Conservation (phyloP, 768 basidiomycete species). For the Psilocybe azurescens region DNA sequence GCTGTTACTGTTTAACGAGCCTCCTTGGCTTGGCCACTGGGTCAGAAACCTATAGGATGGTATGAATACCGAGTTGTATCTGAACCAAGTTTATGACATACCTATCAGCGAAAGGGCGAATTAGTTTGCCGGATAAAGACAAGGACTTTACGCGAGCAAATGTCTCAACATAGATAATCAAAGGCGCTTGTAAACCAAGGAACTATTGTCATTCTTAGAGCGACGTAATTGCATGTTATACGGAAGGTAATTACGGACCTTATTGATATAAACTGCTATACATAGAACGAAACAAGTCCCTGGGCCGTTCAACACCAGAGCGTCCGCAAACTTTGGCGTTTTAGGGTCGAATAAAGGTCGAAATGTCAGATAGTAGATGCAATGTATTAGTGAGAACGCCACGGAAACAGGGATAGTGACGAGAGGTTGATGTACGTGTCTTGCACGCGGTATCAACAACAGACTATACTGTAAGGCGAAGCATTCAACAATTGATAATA, state of each 20-base stretch:
- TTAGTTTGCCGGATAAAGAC: slow-evolving; percentile 84
- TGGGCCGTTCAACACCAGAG: slow-evolving; percentile 91
- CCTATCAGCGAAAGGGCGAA: slow-evolving; percentile 86
- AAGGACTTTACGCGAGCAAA: slow-evolving; percentile 86
- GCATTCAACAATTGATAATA: slow-evolving; percentile 6
- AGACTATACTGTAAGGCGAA: slow-evolving; percentile 46
- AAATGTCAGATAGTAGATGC: slow-evolving; percentile 66
- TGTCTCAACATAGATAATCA: slow-evolving; percentile 88
- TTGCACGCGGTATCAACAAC: slow-evolving; percentile 82
- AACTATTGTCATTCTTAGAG: slow-evolving; percentile 53
- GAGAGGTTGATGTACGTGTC: slow-evolving; percentile 83
- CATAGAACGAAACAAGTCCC: slow-evolving; percentile 91
- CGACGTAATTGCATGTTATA: neutral
- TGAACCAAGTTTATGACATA: slow-evolving; percentile 31
- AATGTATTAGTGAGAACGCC: slow-evolving; percentile 59
- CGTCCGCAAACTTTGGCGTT: slow-evolving; percentile 58
- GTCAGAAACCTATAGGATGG: slow-evolving; percentile 67
- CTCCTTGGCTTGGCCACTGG: slow-evolving; percentile 77
- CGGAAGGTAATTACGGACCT: slow-evolving; percentile 44
- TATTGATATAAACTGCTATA: slow-evolving; percentile 69
- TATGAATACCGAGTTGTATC: neutral
- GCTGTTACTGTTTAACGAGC: slow-evolving; percentile 10
- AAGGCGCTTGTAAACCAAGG: slow-evolving; percentile 72
- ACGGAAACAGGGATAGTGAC: slow-evolving; percentile 73
- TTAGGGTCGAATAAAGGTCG: slow-evolving; percentile 46